Evolutionary conservation across 164 flowering plant species (phyloP).

Genomic region (Santalum album): DNA sequence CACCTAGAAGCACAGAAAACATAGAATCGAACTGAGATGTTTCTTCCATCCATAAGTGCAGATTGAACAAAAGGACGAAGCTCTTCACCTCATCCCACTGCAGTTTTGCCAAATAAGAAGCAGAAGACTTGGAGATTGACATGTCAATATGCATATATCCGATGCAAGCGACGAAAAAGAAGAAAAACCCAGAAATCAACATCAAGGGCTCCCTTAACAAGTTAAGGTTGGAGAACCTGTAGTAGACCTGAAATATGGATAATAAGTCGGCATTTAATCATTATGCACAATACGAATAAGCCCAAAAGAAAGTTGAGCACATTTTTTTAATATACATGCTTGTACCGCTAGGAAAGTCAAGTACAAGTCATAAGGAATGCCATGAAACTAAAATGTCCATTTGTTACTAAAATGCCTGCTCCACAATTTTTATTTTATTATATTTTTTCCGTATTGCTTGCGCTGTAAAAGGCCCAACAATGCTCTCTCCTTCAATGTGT

Average conservation of each 20-base stretch:
- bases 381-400: no score
- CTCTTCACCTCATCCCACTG: conserved; percentile 82
- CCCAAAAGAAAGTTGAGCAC: no score
- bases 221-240: conserved; percentile 72
- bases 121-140: conserved; percentile 84
- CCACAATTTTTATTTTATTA: no score
- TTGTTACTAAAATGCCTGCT: no score
- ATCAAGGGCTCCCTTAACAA: conserved; percentile 82
- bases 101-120: conserved; percentile 79
- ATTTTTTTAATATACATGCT: no score
- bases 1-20: conserved; percentile 35
- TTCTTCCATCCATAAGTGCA: neutral
- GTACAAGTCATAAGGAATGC: no score
- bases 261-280: neutral
- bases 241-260: conserved; percentile 62
- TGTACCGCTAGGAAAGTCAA: no score
- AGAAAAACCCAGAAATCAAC: conserved; percentile 78
- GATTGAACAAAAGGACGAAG: no score
- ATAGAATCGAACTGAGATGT: neutral
- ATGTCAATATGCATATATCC: conserved; percentile 67
- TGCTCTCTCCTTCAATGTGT: no score
- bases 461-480: no score
- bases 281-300: neutral
- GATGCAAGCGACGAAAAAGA: conserved; percentile 66
- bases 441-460: no score